Evolutionary conservation across 805 yeast genomes (phyloP).

Genomic region (Pichia membranifaciens): DNA sequence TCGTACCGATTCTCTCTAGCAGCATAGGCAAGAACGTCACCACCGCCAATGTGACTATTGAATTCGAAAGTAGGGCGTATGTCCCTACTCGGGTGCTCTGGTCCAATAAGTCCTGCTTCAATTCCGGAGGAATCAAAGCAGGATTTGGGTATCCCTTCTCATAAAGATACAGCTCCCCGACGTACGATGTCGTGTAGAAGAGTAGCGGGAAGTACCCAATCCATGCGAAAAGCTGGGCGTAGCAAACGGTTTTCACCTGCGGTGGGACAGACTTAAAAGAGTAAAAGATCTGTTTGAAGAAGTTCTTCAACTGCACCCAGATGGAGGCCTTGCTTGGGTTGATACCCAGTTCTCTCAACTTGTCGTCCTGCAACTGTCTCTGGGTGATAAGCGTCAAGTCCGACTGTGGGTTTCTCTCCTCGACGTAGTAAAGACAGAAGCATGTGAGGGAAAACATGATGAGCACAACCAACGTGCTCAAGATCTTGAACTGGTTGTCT

Average conservation of each 20-base stretch:
- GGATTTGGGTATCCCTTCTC: constrained; percentile 36
- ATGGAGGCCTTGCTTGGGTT: constrained; percentile 22
- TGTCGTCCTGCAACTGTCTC: constrained; percentile 29
- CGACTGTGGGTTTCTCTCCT: constrained; percentile 44
- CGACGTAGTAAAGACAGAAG: constrained; percentile 36
- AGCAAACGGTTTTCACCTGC: constrained; percentile 46
- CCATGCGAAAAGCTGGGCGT: constrained; percentile 61
- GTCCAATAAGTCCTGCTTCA: constrained; percentile 33
- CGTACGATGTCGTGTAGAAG: constrained; percentile 60
- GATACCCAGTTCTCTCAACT: constrained; percentile 33
- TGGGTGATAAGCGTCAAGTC: constrained; percentile 37
- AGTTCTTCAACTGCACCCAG: constrained; percentile 20
- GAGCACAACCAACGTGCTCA: constrained; percentile 38
- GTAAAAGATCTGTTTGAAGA: constrained; percentile 31
- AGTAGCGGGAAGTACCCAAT: constrained; percentile 62
- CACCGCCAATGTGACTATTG: constrained; percentile 40
- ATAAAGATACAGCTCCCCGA: constrained; percentile 49
- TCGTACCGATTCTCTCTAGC: constrained; percentile 21
- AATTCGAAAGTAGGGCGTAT: constrained; percentile 43
- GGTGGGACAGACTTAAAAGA: constrained; percentile 40
- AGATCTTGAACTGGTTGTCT: constrained; percentile 45
- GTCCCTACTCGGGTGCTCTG: constrained; percentile 48
- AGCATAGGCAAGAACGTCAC: constrained; percentile 42
- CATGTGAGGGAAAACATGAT: constrained; percentile 37
- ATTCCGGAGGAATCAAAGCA: constrained; percentile 36